Conservation (phyloP, 169 alveolate species). For the Plasmodium coatneyi region DNA sequence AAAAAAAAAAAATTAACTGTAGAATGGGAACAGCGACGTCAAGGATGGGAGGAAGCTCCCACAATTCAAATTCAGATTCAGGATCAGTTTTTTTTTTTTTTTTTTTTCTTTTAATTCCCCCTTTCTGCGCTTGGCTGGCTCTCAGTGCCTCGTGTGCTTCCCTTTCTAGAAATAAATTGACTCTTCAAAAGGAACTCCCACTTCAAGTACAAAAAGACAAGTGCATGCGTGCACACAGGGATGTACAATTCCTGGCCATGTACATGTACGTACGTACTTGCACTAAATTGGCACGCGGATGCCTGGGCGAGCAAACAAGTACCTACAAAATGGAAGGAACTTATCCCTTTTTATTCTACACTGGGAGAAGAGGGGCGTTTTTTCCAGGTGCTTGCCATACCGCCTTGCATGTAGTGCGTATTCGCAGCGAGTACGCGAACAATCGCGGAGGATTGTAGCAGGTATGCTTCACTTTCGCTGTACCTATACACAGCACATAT, state of each 20-base stretch:
- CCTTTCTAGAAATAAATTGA: not conserved
- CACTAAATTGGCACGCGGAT: not conserved
- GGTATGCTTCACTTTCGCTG: not conserved
- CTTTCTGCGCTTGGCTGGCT: not conserved
- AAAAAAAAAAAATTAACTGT: not conserved
- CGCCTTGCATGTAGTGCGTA: not conserved
- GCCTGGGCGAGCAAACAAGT: not conserved
- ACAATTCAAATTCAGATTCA: not conserved
- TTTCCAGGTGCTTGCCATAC: not conserved
- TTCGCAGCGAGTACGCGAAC: not conserved
- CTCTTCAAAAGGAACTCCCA: not conserved
- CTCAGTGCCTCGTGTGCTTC: not conserved
- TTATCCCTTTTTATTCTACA: not conserved
- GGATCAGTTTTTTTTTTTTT: not conserved
- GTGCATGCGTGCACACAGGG: constrained; percentile 29
- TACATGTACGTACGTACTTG: not conserved
- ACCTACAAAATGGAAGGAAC: not conserved
- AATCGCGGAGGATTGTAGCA: not conserved
- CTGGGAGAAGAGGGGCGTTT: not conserved
- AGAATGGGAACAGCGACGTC: not conserved
- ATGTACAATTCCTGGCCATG: not conserved
- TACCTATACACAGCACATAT: not conserved
- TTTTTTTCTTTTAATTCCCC: not conserved
- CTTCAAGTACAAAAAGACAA: not conserved
- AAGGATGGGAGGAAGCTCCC: not conserved